Evolutionary conservation across 805 yeast genomes (phyloP), one percentile per base, ranked within the genome.

Genomic region (Barnettozyma vustinii): DNA sequence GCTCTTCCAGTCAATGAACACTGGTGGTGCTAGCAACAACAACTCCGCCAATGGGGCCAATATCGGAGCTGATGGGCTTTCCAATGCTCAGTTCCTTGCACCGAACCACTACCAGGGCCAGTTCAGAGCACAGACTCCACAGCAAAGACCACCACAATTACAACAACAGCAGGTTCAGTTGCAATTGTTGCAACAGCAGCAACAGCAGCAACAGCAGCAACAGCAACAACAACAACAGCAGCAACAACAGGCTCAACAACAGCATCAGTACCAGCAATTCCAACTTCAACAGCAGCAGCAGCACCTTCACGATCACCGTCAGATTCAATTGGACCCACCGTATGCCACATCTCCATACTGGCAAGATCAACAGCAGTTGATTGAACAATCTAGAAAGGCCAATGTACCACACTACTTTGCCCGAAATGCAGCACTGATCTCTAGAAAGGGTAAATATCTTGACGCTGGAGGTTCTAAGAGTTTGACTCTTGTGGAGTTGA

Each of bases 351-450:
- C 83, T 3, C 57, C 73, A 9, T 75, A 76, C 58, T 88, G 96
- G 96, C 85, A 82, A 64, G 91, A 86, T 62, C 96, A 88, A 67
- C 68, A 73, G 42, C 89, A 83, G 62, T 73, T 89, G 50, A 83
- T 81, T 26, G 88, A 81, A 53, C 65, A 84, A 44, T 84, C 94
- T 5, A 77, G 94, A 63, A 76, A 72, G 52, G 76, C 87, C 27
- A 79, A 77, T 57, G 65, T 77, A 23, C 87, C 95, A 4, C 96
- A 88, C 67, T 83, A 76, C 60, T 88, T 87, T 68, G 96, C 96
- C 4, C 76, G 96, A 51, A 81, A 81, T 54, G 90, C 89, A 26
- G 96, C 96, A 7, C 71, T 81, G 13, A 73, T 80, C 48, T 83
- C 86, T 1, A 71, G 84, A 59, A 57, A 60, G 53, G 42, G 52